Evolutionary conservation across 352 stramenopile species (phyloP), one percentile per base, ranked within the genome.

Genomic region (Phytophthora pistaciae): DNA sequence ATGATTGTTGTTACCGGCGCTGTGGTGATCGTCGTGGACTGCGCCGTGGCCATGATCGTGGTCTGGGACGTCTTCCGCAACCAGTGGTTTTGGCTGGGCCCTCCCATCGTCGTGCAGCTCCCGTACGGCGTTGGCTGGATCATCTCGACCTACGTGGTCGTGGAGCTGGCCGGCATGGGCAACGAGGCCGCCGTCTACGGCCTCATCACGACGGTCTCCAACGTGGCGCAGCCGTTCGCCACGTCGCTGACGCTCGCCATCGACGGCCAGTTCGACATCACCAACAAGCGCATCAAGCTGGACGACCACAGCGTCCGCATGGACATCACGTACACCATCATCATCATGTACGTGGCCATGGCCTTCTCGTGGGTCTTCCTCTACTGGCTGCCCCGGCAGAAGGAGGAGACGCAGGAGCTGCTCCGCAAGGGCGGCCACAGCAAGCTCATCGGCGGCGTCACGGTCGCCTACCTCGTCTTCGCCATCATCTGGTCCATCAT

Each of bases 111-210:
- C 23, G 77, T 82, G 27, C 66, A 85, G 49, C 53, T 87, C n/a
- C 79, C 77, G 29, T 70, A 77, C 53, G 77, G 79, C 33, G 73
- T 87, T 10, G 65, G 74, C 25, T 87, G 79, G 57, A 83, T 87
- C 52, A 73, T 87, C 36, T 66, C 67, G 18, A 75, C 64, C 13
- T 77, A 58, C 56, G 58, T 69, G 2, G 62, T 63, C 13, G 70
- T 77, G 16, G 70, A 77, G 38, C 49, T 77, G 10, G 60, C 61
- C 10, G 54, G 57, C 14, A n/a, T 64, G 40, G 70, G 70, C 56
- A 77, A 77, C 33, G 70, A 77, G 20, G 70, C 59, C 13, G 70
- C 70, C 14, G 68, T 77, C 21, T 77, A 77, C 65, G 70, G 70
- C 23, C 50, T 77, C 21, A 59, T 74, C 56, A 78, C 70, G 6